Base-by-base conservation (phyloP, 352 stramenopile genomes). In the Globisporangium orthogonon region DNA sequence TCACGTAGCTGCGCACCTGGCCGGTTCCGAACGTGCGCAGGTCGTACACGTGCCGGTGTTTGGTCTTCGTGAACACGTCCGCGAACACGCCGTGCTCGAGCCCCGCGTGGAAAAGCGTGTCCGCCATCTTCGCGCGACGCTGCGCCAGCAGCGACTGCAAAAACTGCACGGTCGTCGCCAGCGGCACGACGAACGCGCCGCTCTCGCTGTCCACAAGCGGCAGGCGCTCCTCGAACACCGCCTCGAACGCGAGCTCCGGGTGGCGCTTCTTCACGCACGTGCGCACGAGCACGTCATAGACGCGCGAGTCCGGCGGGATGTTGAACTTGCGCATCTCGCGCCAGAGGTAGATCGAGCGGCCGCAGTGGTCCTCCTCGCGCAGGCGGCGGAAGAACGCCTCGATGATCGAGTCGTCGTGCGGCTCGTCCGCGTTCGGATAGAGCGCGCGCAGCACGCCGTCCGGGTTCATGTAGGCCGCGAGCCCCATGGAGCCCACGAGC, bases 241-340 rank as follows among this genome's bases (percentile, higher is more conserved):
- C 78, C 49, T 88, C 78, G 47, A 83, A 89, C 29, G 78, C 82
- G 10, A 93, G 67, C 46, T 92, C 83, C 0, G 85, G 85, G 57
- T 94, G 83, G 18, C 85, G 85, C 61, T 94, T 94, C 57, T 83
- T 79, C 14, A 94, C 78, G 52, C 85, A 92, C 29, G 76, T 91
- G 58, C 85, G 80, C 40, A 92, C 80, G 39, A 94, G 60, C 40
- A 94, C 74, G 54, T 94, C 85, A 51, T 84, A 89, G 31, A 91
- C 78, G 23, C 74, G 81, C 47, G 73, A 67, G 56, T 94, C 85
- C 1, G 80, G 67, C n/a, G 71, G 58, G 29, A 92, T 70, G 37
- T 70, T 76, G 44, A 76, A 77, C 59, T 89, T 88, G 46, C 82
- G 69, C 76, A 94, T 91, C 58, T 94, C 85, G 33, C 78, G 76